Evolutionary conservation across 768 basidiomycete genomes (phyloP).

Genomic region (Rhodotorula kratochvilovae): DNA sequence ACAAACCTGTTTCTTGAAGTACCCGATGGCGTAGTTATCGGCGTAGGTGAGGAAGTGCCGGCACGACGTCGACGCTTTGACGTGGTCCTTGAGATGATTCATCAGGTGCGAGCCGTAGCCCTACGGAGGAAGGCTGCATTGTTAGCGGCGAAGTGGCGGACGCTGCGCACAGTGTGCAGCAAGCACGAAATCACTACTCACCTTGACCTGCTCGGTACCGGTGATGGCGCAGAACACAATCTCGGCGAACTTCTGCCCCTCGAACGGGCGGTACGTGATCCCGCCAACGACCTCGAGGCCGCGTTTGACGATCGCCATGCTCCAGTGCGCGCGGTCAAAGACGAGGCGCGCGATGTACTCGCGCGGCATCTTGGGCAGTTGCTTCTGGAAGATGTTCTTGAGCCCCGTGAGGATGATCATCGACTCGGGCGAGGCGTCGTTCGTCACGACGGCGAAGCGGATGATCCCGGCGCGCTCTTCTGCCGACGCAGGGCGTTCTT

Average conservation of each 20-base stretch:
- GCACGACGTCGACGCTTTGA: constrained; percentile 79
- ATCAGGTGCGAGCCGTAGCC: constrained; percentile 97
- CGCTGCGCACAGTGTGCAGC: too few species aligned
- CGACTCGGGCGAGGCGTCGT: constrained; percentile 68
- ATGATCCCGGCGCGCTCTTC: constrained; percentile 82
- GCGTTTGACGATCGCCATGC: constrained; percentile 87
- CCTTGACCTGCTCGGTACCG: constrained; percentile 95
- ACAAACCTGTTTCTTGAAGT: constrained; percentile 84
- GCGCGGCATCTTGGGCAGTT: constrained; percentile 96
- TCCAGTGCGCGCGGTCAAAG: constrained; percentile 85
- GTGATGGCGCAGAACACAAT: constrained; percentile 98
- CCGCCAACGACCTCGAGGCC: constrained; percentile 96
- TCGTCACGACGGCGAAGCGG: constrained; percentile 74
- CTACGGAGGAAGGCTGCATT: constrained; percentile 54
- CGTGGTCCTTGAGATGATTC: constrained; percentile 95
- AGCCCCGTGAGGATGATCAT: constrained; percentile 85
- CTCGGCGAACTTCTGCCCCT: constrained; percentile 89
- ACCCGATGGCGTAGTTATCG: constrained; percentile 97
- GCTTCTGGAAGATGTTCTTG: constrained; percentile 93
- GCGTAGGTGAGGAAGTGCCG: constrained; percentile 96
- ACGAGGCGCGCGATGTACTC: constrained; percentile 97
- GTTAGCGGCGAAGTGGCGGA: too few species aligned
- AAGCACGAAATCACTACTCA: too few species aligned
- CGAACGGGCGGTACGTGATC: constrained; percentile 93
- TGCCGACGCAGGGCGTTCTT: constrained; percentile 69